Base-by-base conservation (phyloP, 208 protist species). In the Trypanosoma boissoni region DNA sequence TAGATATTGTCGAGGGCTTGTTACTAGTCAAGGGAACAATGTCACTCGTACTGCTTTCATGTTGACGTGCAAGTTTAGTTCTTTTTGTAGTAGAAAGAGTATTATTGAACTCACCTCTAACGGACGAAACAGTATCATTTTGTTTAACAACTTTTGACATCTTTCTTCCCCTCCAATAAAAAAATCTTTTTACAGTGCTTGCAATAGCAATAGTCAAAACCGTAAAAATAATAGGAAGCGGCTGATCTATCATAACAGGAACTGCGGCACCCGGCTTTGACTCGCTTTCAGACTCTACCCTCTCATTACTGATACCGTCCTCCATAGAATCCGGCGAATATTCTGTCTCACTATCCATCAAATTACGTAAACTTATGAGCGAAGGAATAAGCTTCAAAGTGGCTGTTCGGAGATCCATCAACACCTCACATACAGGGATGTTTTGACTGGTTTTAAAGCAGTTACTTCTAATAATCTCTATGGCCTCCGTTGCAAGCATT, bases 381-480 rank as follows among this genome's bases (percentile, higher is more conserved):
- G 34, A 39, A 6, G 34, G 12, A 39, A 39, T 39, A 16, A 39
- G 34, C 12, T 12, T 39, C 34, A 39, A 39, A 39, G 6, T 39
- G 12, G 34, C 34, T 39, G 6, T 12, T 12, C 12, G 6, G 6
- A 39, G 12, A 16, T 16, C 34, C 34, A 39, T 39, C 12, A 39
- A 39, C 34, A 12, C 34, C 34, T 39, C 12, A 39, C 34, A 39
- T 12, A 39, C 12, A 6, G 34, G 6, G 8, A 16, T 12, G 34
- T 39, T 16, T 39, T 39, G 8, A 16, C 12, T 12, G 6, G 34
- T 16, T 39, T 16, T 39, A 6, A 12, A 6, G 12, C 34, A 39
- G 34, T 39, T 6, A 39, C 28, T 24, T 23, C 50, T 26, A 24
- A 76, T 12, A 12, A 41, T 26, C n/a, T 37, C 28, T 37, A 63